A percentile compares a stretch with the other conserved stretches of the same genome.
phyloP scores from a whole-genome alignment of 108 stramenopile species.

The Epithemia pelagica region DNA sequence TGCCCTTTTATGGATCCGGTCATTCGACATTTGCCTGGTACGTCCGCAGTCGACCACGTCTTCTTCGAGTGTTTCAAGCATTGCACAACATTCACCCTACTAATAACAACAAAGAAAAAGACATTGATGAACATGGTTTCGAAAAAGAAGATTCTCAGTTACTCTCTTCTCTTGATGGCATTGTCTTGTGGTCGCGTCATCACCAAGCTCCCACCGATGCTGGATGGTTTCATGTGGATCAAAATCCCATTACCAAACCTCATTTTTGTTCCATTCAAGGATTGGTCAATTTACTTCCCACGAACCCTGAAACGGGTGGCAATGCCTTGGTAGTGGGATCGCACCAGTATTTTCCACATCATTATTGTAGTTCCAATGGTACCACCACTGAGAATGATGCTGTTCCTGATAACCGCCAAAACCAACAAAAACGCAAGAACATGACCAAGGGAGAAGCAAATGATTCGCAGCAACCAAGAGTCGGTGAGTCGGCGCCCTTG shows the following conservation, averaged over 20 bases:
- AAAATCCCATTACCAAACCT: constrained; percentile 24
- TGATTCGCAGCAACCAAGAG: neutral
- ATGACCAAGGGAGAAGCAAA: neutral
- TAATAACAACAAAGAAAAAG: neutral
- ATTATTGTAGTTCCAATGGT: constrained; percentile 13
- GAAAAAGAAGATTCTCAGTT: constrained; percentile 6
- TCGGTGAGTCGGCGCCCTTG: neutral
- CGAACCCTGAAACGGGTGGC: constrained; percentile 16
- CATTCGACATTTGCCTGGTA: constrained; percentile 23
- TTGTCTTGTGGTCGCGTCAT: constrained; percentile 17
- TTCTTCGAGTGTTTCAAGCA: constrained; percentile 12
- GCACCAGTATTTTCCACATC: constrained; percentile 25
- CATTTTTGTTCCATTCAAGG: constrained; percentile 9
- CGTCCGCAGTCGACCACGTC: constrained; percentile 11
- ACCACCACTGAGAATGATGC: neutral
- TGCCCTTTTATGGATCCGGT: constrained; percentile 33
- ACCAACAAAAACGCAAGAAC: neutral
- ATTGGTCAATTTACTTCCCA: constrained; percentile 26
- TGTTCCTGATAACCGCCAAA: neutral
- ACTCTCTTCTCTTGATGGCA: constrained; percentile 23
- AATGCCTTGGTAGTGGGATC: constrained; percentile 25
- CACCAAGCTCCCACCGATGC: constrained; percentile 13
- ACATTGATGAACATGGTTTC: neutral
- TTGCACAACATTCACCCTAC: neutral
- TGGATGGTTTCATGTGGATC: constrained; percentile 34